These are phyloP conservation scores for Botrytis paeoniae DNA, from an alignment of 2,329 filamentous ascomycete species.

Conservation along the genomic window DNA sequence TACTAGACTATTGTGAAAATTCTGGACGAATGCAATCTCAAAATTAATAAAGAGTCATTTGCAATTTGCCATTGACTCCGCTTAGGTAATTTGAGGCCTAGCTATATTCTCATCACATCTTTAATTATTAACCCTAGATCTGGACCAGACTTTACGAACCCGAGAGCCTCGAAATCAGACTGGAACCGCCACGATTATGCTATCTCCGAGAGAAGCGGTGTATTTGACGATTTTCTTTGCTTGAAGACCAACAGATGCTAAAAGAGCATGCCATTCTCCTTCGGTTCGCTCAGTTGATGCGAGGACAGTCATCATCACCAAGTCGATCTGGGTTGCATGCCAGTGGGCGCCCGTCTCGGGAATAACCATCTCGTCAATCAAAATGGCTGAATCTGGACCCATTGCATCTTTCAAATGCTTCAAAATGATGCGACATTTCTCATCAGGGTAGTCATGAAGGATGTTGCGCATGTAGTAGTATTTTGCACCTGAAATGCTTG, in stretches of 20 bases:
- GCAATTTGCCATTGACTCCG: not conserved
- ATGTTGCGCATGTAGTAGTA: slow-evolving; percentile 42
- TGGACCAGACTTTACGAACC: not conserved
- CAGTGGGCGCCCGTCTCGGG: slow-evolving; percentile 38
- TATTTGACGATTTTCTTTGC: not conserved
- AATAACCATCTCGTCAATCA: slow-evolving; percentile 46
- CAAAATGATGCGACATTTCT: slow-evolving; percentile 26
- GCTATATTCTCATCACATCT: not conserved
- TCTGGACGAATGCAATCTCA: not conserved
- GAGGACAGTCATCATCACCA: slow-evolving; percentile 41
- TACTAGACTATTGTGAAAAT: not conserved
- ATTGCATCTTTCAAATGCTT: slow-evolving; percentile 6
- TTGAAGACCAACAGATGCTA: not conserved
- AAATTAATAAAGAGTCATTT: not conserved
- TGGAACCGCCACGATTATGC: not conserved
- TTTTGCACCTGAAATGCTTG: slow-evolving; percentile 17
- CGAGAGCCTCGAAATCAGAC: not conserved
- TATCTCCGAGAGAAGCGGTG: slow-evolving; percentile 5
- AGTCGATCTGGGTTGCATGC: slow-evolving; percentile 38
- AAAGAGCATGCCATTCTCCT: slow-evolving; percentile 4
- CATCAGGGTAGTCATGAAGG: slow-evolving; percentile 42
- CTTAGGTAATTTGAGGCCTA: not conserved
- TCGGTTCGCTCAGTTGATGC: slow-evolving; percentile 39
- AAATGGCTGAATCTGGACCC: slow-evolving; percentile 28
- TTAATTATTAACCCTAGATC: not conserved